Conservation (phyloP, 2,329 filamentous ascomycete genomes). For the Diaporthe velutina region DNA sequence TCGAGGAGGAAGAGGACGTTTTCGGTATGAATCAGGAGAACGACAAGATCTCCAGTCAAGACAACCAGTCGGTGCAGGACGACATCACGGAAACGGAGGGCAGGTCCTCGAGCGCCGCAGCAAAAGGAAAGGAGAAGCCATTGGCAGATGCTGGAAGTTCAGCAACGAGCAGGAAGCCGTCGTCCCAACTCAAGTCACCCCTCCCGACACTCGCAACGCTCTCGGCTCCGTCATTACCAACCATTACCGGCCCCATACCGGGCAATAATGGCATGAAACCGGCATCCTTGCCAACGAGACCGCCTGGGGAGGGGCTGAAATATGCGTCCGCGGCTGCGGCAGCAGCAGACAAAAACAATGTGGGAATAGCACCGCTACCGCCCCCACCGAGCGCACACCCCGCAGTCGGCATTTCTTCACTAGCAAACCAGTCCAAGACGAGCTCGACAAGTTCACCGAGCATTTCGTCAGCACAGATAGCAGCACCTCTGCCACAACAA, state of each 20-base stretch:
- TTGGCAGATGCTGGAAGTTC: slow-evolving; percentile 69
- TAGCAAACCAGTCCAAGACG: slow-evolving; percentile 67
- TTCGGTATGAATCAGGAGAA: slow-evolving; percentile 85
- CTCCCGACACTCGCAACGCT: slow-evolving; percentile 92
- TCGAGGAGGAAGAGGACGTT: slow-evolving; percentile 91
- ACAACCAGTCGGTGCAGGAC: slow-evolving; percentile 91
- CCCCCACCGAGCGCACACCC: slow-evolving; percentile 79
- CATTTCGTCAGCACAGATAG: slow-evolving; percentile 61
- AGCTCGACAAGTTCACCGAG: slow-evolving; percentile 70
- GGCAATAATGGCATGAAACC: slow-evolving; percentile 83
- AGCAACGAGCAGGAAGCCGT: slow-evolving; percentile 76
- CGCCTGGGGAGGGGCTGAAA: slow-evolving; percentile 91
- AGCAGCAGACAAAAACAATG: slow-evolving; percentile 87
- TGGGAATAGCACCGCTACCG: slow-evolving; percentile 93
- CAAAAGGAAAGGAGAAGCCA: slow-evolving; percentile 65
- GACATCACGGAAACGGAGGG: slow-evolving; percentile 74
- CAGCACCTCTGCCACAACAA: slow-evolving; percentile 50
- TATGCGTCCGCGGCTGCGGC: slow-evolving; percentile 97
- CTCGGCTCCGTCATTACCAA: slow-evolving; percentile 75
- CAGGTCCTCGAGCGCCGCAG: slow-evolving; percentile 58
- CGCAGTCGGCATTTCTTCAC: slow-evolving; percentile 57
- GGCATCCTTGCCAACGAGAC: slow-evolving; percentile 84
- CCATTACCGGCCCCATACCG: slow-evolving; percentile 68
- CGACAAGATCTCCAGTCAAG: slow-evolving; percentile 94
- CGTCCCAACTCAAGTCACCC: slow-evolving; percentile 92